Evolutionary conservation across 129 eudicot genomes (phyloP).

Genomic region (Deinandra increscens): DNA sequence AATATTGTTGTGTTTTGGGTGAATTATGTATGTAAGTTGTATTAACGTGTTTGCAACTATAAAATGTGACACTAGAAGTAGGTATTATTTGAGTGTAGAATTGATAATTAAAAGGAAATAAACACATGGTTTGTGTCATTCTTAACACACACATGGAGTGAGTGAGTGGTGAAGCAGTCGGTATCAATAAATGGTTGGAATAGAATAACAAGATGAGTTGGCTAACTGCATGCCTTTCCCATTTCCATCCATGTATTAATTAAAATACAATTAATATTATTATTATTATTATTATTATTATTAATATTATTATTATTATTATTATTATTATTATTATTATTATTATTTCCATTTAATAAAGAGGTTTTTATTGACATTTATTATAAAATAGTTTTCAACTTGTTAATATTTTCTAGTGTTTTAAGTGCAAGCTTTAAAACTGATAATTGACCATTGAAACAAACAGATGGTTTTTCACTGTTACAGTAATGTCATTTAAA

Average conservation of each 20-base stretch:
- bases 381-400: not conserved
- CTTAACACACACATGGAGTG: constrained; percentile 43
- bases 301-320: too few species aligned
- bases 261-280: constrained; percentile 6
- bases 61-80: constrained; percentile 17
- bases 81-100: constrained; percentile 35
- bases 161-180: constrained; percentile 44
- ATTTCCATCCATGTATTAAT: constrained; percentile 37
- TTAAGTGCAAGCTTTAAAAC: too few species aligned
- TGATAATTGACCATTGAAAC: too few species aligned
- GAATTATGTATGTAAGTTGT: too few species aligned
- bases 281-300: not conserved
- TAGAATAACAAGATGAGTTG: constrained; percentile 45
- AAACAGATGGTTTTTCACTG: too few species aligned
- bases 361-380: not conserved
- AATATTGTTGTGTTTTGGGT: constrained; percentile 36
- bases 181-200: constrained; percentile 46
- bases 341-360: not conserved
- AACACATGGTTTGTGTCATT: constrained; percentile 41
- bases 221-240: constrained; percentile 45
- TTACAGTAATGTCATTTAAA: too few species aligned
- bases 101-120: constrained; percentile 21
- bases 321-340: too few species aligned
- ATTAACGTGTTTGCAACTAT: constrained; percentile 32
- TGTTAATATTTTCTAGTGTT: too few species aligned